Percentiles rank a stretch among this genome's conserved stretches.
Conservation (phyloP, 2,329 filamentous ascomycete species). For the Pseudocercospora vitis region DNA sequence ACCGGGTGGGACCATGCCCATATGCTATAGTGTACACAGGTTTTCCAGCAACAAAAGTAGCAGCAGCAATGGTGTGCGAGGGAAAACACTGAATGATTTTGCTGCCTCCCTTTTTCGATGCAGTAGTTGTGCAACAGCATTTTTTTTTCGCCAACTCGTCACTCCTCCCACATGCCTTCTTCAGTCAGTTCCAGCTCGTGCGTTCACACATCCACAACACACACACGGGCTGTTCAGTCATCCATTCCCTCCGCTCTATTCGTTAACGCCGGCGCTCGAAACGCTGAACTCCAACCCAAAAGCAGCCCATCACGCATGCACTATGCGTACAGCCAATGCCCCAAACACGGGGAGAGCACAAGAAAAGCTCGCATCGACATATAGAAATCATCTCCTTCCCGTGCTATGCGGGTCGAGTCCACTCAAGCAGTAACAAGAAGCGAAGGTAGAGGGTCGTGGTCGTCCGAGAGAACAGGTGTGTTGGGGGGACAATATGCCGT, state of each 20-base stretch:
- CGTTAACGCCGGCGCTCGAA: constrained; percentile 17
- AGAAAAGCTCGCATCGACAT: background rate
- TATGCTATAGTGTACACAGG: constrained; percentile 4
- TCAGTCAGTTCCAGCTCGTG: background rate
- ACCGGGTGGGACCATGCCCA: too few species aligned
- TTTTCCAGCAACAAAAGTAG: background rate
- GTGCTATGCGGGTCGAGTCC: background rate
- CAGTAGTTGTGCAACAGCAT: too few species aligned
- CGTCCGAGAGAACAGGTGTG: constrained; percentile 6
- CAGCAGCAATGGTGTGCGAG: background rate
- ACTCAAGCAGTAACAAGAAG: constrained; percentile 20
- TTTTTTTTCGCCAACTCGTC: background rate
- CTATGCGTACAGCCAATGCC: constrained; percentile 12
- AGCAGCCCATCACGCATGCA: constrained; percentile 6
- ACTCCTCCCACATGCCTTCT: background rate
- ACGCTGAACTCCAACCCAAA: constrained; percentile 12
- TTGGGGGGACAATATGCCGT: constrained; percentile 3
- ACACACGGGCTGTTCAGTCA: constrained; percentile 14
- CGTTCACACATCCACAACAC: background rate
- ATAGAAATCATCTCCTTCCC: background rate
- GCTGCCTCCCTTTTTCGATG: background rate
- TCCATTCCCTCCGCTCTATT: constrained; percentile 12
- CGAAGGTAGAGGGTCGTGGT: constrained; percentile 13
- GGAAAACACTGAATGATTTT: background rate
- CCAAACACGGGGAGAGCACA: background rate